Percentiles rank a stretch among this genome's conserved stretches.
phyloP scores from a whole-genome alignment of 225 moss, liverwort and hornwort genomes.

The Marchantia polymorpha region DNA sequence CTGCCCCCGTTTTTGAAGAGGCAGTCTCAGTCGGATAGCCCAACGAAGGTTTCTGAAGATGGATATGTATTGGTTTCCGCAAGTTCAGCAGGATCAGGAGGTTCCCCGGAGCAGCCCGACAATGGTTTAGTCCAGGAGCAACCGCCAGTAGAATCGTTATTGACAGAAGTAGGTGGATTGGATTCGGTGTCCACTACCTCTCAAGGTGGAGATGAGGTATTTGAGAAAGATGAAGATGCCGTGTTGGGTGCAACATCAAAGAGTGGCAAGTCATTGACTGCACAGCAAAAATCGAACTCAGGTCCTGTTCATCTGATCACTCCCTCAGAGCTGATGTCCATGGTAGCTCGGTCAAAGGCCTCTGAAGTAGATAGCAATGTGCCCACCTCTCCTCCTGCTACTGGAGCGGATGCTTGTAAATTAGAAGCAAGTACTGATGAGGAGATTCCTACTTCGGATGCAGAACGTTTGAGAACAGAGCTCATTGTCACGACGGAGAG shows the following conservation, averaged over 20 bases:
- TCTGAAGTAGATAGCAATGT: slow-evolving; percentile 47
- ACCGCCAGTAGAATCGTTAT: slow-evolving; percentile 33
- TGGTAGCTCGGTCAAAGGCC: slow-evolving; percentile 68
- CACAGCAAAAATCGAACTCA: slow-evolving; percentile 50
- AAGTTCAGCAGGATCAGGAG: slow-evolving; percentile 40
- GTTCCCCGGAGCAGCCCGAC: slow-evolving; percentile 51
- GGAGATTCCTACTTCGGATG: slow-evolving; percentile 28
- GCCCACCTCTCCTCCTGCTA: slow-evolving; percentile 32
- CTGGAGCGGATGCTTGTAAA: slow-evolving; percentile 43
- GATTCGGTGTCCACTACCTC: slow-evolving; percentile 23
- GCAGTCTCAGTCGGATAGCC: slow-evolving; percentile 61
- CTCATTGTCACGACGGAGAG: slow-evolving; percentile 27
- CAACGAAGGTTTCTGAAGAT: slow-evolving; percentile 69
- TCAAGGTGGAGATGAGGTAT: slow-evolving; percentile 43
- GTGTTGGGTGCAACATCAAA: slow-evolving; percentile 41
- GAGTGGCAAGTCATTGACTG: slow-evolving; percentile 42
- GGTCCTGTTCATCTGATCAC: slow-evolving; percentile 72
- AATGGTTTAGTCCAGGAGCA: slow-evolving; percentile 44
- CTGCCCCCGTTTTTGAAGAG: slow-evolving; percentile 61
- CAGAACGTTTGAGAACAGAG: slow-evolving; percentile 33
- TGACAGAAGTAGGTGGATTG: slow-evolving; percentile 37
- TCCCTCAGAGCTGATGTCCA: slow-evolving; percentile 86
- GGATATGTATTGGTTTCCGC: slow-evolving; percentile 55
- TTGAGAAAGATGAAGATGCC: slow-evolving; percentile 69
- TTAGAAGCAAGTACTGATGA: slow-evolving; percentile 36